Evolutionary conservation across 1,139 yeast species (phyloP).

Genomic region (Torulaspora pretoriensis): DNA sequence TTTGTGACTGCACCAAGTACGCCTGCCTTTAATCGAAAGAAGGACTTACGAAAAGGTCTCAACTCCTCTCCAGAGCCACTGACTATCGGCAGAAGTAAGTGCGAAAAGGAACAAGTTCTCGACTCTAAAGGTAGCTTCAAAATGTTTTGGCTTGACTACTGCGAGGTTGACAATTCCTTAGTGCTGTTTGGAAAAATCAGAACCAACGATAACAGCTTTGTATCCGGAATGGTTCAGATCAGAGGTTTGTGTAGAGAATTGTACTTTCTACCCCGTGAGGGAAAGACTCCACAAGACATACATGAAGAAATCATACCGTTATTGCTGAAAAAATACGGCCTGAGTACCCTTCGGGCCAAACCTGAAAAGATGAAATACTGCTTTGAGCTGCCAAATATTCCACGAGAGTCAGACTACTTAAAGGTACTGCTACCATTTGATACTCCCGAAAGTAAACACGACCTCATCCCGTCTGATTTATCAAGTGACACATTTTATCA

Average conservation of each 20-base stretch:
- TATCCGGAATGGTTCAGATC: conserved; percentile 76
- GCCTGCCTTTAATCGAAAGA: conserved; percentile 19
- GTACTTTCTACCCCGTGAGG: conserved; percentile 68
- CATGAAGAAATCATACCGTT: conserved; percentile 71
- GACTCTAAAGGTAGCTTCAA: conserved; percentile 47
- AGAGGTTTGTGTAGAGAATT: conserved; percentile 68
- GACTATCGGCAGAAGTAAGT: conserved; percentile 40
- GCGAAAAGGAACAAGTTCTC: conserved; percentile 45
- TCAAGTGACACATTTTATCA: conserved; percentile 74
- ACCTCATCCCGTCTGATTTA: conserved; percentile 55
- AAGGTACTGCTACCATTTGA: conserved; percentile 72
- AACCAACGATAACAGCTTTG: conserved; percentile 52
- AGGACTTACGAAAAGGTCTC: conserved; percentile 20
- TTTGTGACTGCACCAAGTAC: conserved; percentile 37
- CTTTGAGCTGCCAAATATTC: conserved; percentile 77
- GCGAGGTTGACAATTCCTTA: conserved; percentile 67
- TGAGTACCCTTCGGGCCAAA: conserved; percentile 62
- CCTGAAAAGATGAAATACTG: conserved; percentile 78
- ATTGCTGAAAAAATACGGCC: conserved; percentile 57
- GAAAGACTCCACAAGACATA: conserved; percentile 57
- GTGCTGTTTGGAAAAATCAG: conserved; percentile 79
- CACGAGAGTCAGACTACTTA: conserved; percentile 74
- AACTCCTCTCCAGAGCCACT: conserved; percentile 28
- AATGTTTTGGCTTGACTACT: conserved; percentile 88
- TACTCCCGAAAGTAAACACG: conserved; percentile 49